Base-by-base conservation (phyloP, 495 filamentous ascomycete genomes). In the Penicillium canariense region DNA sequence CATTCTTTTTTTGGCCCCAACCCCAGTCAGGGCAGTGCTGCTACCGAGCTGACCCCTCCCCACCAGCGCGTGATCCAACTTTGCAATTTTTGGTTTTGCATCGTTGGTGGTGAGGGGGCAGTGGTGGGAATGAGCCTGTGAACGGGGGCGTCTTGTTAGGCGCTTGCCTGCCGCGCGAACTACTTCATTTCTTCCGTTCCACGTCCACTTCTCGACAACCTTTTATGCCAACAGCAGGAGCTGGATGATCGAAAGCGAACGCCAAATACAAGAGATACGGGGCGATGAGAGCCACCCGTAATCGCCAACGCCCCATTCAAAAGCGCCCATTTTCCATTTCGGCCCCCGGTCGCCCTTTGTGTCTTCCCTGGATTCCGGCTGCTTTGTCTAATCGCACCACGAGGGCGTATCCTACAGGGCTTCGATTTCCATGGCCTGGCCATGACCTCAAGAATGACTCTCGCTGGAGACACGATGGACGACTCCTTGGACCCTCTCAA, bases 271-370 rank as follows among this genome's bases (percentile, higher is more conserved):
- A 42, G 38, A 22, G 25, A 42, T 42, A 42, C 38, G 38, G 38
- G 38, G 20, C 17, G 18, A 25, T 42, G 38, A 42, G 25, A 42
- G 38, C 38, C 38, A 42, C 38, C 11, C 38, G 38, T 42, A 42
- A 17, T 42, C 38, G 14, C 18, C 28, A 27, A 32, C 36, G 32
- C 25, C 39, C 38, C 27, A 50, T 28, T 49, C 15, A 46, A 44
- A 20, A 56, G 30, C 31, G 23, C 27, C 39, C 38, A 28, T 51
- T 50, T 56, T 22, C 38, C 38, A 25, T 25, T 22, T 12, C 20
- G 40, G 54, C 54, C 54, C 54, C 54, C 31, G 8, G 31, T 28
- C 48, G 23, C 15, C 54, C 48, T 47, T 56, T 51, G 48, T 50
- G 11, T 18, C 54, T 12, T 22, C 25, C 10, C 38, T 4, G 5